Conservation (phyloP, 179 eudicot species). For the Corrigiola litoralis region DNA sequence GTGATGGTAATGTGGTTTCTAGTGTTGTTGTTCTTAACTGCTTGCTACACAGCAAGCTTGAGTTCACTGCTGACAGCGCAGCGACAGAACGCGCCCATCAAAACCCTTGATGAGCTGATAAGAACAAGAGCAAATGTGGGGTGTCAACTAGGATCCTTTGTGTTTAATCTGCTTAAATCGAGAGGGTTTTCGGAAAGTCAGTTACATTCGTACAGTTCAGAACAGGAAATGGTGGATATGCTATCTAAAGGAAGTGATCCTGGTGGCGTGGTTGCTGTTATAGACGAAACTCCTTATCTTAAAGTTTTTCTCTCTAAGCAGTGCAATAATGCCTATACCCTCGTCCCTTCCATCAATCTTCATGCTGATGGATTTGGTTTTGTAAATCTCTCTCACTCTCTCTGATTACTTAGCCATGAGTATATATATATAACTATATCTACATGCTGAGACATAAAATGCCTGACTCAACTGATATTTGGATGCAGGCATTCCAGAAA, state of each 20-base stretch:
- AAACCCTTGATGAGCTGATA: conserved; percentile 18
- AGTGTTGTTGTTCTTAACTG: conserved; percentile 18
- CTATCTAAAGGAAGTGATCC: conserved; percentile 18
- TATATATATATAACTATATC: neutral
- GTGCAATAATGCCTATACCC: conserved; percentile 22
- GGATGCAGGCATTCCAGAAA: conserved; percentile 23
- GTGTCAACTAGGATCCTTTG: conserved; percentile 20
- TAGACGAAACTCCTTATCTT: conserved; percentile 27
- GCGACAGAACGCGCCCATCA: conserved; percentile 7
- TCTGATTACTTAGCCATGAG: neutral
- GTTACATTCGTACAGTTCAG: conserved; percentile 10
- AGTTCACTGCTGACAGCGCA: conserved; percentile 22
- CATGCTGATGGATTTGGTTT: conserved; percentile 33
- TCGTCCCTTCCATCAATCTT: conserved; percentile 29
- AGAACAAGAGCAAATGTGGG: conserved; percentile 25
- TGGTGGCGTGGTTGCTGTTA: conserved; percentile 26
- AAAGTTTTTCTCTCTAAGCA: conserved; percentile 27
- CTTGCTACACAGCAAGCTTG: conserved; percentile 29
- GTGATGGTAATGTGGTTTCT: conserved; percentile 29
- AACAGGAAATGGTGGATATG: conserved; percentile 27
- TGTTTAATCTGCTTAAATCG: conserved; percentile 13
- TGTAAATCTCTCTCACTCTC: conserved; percentile 4
- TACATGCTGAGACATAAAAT: neutral
- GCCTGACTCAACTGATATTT: neutral
- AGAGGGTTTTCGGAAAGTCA: conserved; percentile 21